Base-by-base conservation (phyloP, 2,329 filamentous ascomycete species). In the Beauveria bassiana region DNA sequence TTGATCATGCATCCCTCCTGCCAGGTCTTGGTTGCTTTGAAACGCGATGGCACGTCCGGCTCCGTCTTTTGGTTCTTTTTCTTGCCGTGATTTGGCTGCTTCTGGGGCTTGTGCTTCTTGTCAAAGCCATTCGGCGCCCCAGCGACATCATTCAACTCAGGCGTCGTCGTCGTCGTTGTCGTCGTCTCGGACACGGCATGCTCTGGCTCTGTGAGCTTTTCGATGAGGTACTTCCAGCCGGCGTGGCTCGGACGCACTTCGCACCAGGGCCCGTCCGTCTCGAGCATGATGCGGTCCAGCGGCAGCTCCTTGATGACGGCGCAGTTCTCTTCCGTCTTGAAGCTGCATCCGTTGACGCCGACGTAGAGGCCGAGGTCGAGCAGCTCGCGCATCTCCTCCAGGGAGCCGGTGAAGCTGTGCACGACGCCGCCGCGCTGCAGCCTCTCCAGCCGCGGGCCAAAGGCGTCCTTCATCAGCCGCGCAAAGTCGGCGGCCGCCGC, bases 241-340 rank as follows among this genome's bases (percentile, higher is more conserved):
- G 93, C 92, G 75, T 99, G 93, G 34, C 85, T 91, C 1, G 92
- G 88, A 26, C 95, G 81, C 63, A 99, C 93, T 73, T 99, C 95
- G 71, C 95, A 99, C 90, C 95, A 99, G 3, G 95, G 95, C 2
- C 95, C 95, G 72, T 99, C 95, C 0, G 95, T 99, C 80, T 99
- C 95, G 53, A 99, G 86, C 82, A 98, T 96, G 59, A 99, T 74
- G 52, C 87, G 78, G 61, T 93, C 86, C 12, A 99, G 77, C 12
- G 87, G 89, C 45, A 98, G 86, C 63, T 88, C 84, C 65, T 82
- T 86, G 12, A 97, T 91, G 3, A 97, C 93, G 16, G 84, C 87
- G 46, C 96, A 84, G 68, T 98, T 99, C 71, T 96, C 91, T 12
- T 83, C 87, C 6, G 91, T 98, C 81, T 98, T 99, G 79, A 99